A percentile compares a stretch with the other conserved stretches of the same genome.
These are phyloP conservation scores for Acacia confusa DNA, from an alignment of 306 rosid species.

Conservation along the genomic window DNA sequence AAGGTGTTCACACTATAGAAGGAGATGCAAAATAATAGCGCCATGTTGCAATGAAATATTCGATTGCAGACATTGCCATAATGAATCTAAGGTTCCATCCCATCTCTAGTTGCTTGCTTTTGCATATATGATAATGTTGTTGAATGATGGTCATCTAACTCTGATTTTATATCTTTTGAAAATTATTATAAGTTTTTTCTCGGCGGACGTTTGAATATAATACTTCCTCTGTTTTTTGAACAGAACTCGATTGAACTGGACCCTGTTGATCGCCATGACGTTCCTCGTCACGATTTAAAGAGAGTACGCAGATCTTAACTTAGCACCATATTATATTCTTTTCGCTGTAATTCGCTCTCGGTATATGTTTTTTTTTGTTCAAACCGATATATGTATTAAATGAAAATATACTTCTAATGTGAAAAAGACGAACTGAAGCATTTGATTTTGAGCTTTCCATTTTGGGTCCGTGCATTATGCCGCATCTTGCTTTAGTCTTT, in stretches of 20 bases:
- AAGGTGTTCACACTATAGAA: conserved; percentile 43
- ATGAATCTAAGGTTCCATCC: conserved; percentile 35
- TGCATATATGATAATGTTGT: neutral
- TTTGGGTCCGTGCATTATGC: neutral
- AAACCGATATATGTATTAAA: too few relatives aligned
- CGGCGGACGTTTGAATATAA: neutral
- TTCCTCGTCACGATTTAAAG: conserved; percentile 80
- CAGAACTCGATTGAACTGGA: conserved; percentile 67
- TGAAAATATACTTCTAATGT: neutral
- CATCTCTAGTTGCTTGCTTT: neutral
- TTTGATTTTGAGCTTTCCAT: neutral
- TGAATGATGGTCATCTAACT: neutral
- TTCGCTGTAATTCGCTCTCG: neutral
- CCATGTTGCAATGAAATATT: conserved; percentile 41
- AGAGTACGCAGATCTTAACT: conserved; percentile 36
- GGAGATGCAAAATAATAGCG: conserved; percentile 47
- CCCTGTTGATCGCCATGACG: conserved; percentile 57
- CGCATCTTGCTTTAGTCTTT: neutral
- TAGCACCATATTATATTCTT: neutral
- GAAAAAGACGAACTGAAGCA: neutral
- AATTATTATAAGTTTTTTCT: neutral
- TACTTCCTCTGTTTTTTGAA: neutral
- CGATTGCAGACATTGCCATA: conserved; percentile 42
- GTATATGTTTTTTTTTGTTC: too few relatives aligned
- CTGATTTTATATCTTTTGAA: neutral